phyloP scores from a whole-genome alignment of 2,329 filamentous ascomycete genomes.

The Colletotrichum neosansevieriae region DNA sequence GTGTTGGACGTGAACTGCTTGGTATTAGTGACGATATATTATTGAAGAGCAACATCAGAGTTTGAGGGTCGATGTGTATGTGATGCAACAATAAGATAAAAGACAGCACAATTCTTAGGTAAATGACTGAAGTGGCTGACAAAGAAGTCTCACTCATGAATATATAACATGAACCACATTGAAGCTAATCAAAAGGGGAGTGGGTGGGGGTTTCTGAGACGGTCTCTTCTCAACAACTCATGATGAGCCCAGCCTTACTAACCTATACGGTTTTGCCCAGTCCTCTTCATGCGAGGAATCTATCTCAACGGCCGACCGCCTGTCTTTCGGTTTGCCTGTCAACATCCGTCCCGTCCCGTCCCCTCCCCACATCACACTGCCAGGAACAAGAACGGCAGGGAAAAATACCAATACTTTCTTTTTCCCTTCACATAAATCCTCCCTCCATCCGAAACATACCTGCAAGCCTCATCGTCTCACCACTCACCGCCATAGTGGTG shows the following conservation, averaged over 20 bases:
- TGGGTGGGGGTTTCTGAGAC: background rate
- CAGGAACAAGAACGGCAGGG: background rate
- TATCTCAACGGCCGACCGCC: constrained; percentile 16
- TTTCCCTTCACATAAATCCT: background rate
- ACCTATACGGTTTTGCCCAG: constrained; percentile 15
- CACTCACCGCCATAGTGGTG: constrained; percentile 20
- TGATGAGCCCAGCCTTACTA: constrained; percentile 9
- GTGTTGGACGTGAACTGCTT: background rate
- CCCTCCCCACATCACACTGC: background rate
- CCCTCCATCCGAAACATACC: constrained; percentile 13
- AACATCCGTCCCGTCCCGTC: background rate
- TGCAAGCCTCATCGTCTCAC: constrained; percentile 21
- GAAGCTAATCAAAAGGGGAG: background rate
- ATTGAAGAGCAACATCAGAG: no score
- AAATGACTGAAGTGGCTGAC: no score
- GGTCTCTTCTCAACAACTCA: constrained; percentile 28
- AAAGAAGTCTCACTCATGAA: no score
- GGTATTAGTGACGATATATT: background rate
- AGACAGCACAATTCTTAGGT: no score
- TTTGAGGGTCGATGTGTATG: no score
- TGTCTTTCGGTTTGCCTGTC: no score
- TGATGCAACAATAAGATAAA: no score
- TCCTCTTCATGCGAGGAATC: constrained; percentile 1
- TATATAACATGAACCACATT: no score
- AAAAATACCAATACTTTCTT: constrained; percentile 23